Base-by-base conservation (phyloP, 2,329 filamentous ascomycete species). In the Fusarium camptoceras region DNA sequence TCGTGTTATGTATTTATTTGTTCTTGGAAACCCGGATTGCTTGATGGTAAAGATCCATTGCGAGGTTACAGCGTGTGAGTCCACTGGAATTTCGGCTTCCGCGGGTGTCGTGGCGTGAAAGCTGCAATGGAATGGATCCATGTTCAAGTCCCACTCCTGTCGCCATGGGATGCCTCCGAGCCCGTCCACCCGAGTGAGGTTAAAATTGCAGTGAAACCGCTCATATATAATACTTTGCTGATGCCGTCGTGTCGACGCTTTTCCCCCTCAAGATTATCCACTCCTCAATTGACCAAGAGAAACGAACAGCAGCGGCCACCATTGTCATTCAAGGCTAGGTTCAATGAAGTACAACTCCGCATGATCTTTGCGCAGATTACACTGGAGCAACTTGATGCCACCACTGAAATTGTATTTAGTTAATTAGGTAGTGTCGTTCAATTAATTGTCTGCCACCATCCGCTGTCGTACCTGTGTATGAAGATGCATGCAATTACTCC, bases 401-500 rank as follows among this genome's bases (percentile, higher is more conserved):
- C 11, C 24, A 7, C 14, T 5, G 4, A 16, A 10, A 2, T 14
- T n/a, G 22, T 8, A 7, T 20, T 11, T 6, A n/a, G 3, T 25
- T 7, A 24, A 5, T 12, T 18, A n/a, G n/a, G n/a, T n/a, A 4
- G 27, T 15, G 10, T 27, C 6, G 3, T 12, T 18, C 14, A 12
- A 22, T 12, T 15, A 12, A 22, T 12, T 15, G 6, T 5, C 27
- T 14, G 8, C 5, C 18, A 10, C 2, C 8, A 20, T 9, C 7
- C 7, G 20, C 15, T 51, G 5, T 11, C 11, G 16, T 18, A n/a
- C 9, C 5, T 6, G 31, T 6, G 18, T 18, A n/a, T 18, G 9
- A 37, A 37, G 18, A 7, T 7, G 18, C 0, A n/a, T 3, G 18
- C 16, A 37, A n/a, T 11, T 4, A 0, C 18, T n/a, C 1, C 16